A percentile compares a stretch with the other conserved stretches of the same genome.
phyloP scores from a whole-genome alignment of 1,284 basidiomycete genomes.

The Kwoniella shivajii region DNA sequence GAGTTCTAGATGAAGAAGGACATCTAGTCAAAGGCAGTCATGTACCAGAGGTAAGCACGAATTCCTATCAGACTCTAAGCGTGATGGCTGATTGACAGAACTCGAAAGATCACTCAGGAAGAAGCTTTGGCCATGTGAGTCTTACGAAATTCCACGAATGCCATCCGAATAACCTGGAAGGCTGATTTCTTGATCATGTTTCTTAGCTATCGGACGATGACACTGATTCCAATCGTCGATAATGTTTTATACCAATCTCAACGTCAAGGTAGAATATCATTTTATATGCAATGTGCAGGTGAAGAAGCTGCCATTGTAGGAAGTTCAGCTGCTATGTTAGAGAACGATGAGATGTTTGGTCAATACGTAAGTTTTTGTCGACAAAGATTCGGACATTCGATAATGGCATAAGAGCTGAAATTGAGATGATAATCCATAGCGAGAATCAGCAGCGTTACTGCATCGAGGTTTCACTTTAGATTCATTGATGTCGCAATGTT shows the following conservation, averaged over 20 bases:
- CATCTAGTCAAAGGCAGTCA: constrained; percentile 69
- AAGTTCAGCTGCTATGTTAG: constrained; percentile 77
- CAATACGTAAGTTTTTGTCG: constrained; percentile 59
- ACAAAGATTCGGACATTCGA: too few relatives aligned
- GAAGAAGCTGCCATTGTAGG: constrained; percentile 92
- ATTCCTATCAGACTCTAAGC: not conserved
- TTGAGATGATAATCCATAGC: constrained; percentile 57
- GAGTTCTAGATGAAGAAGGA: constrained; percentile 76
- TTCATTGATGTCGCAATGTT: constrained; percentile 81
- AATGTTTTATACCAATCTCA: constrained; percentile 88
- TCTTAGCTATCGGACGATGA: constrained; percentile 75
- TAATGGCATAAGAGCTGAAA: constrained; percentile 1
- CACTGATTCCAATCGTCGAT: constrained; percentile 79
- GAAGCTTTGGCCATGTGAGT: constrained; percentile 71
- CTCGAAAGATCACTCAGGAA: constrained; percentile 64
- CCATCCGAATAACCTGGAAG: not conserved
- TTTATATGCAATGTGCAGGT: constrained; percentile 75
- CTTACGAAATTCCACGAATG: too few relatives aligned
- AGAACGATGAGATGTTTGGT: constrained; percentile 72
- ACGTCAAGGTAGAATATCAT: constrained; percentile 89
- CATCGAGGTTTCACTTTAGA: constrained; percentile 80
- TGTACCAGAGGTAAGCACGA: constrained; percentile 64
- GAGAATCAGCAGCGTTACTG: constrained; percentile 85
- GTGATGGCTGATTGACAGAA: not conserved
- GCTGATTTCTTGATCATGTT: not conserved